Conservation (phyloP, 805 yeast genomes). For the Saccharomycopsis guyanensis region DNA sequence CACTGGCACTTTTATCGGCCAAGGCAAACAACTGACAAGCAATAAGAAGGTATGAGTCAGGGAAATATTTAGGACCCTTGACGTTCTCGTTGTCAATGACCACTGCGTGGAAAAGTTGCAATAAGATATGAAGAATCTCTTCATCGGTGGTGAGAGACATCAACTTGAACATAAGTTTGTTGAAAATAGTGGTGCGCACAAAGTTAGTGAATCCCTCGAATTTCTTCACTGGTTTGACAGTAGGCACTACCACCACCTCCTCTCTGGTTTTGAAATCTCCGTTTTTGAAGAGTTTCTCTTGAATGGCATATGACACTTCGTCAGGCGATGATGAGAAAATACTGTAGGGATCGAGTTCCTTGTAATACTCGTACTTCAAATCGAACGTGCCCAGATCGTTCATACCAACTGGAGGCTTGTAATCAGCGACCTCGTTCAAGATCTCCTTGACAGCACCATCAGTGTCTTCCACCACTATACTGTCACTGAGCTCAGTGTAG, state of each 20-base stretch:
- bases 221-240: slow-evolving; percentile 9
- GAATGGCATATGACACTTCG: slow-evolving; percentile 22
- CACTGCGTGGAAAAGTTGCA: slow-evolving; percentile 65
- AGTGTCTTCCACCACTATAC: slow-evolving; percentile 34
- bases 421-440: slow-evolving; percentile 52
- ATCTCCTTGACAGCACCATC: slow-evolving; percentile 27
- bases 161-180: neutral
- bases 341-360: slow-evolving; percentile 51
- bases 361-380: slow-evolving; percentile 40
- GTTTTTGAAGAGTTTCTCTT: slow-evolving; percentile 21
- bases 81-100: slow-evolving; percentile 41
- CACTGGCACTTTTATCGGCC: neutral
- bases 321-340: slow-evolving; percentile 26
- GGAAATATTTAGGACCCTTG: slow-evolving; percentile 34
- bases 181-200: slow-evolving; percentile 20
- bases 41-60: slow-evolving; percentile 41
- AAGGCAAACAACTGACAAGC: neutral
- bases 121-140: slow-evolving; percentile 46
- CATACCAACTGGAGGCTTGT: slow-evolving; percentile 57
- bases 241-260: slow-evolving; percentile 16
- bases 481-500: slow-evolving; percentile 4
- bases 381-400: slow-evolving; percentile 62
- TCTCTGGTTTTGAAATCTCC: slow-evolving; percentile 5
- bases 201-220: slow-evolving; percentile 22
- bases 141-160: slow-evolving; percentile 37